Percentiles rank a stretch among this genome's conserved stretches.
Conservation (phyloP, 2,329 filamentous ascomycete genomes). For the Sporothrix pallida region DNA sequence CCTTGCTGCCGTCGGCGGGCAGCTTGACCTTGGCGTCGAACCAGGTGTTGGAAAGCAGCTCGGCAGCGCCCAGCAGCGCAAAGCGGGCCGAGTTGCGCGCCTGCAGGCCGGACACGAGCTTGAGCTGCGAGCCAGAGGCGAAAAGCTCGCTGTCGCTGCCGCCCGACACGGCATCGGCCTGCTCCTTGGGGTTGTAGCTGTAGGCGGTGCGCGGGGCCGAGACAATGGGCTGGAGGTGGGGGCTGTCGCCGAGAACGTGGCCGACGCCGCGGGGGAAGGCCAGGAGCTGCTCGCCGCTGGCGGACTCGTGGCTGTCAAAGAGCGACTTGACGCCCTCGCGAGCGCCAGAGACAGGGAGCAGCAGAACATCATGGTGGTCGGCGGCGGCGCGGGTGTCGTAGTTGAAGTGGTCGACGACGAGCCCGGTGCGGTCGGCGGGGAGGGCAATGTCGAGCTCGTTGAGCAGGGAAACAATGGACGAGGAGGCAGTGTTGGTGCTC, state of each 20-base stretch:
- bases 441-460: constrained; percentile 87
- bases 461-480: constrained; percentile 77
- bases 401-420: constrained; percentile 95
- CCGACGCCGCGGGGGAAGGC: constrained; percentile 83
- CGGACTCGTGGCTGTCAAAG: constrained; percentile 64
- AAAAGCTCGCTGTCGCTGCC: constrained; percentile 74
- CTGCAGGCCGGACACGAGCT: constrained; percentile 84
- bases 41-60: constrained; percentile 88
- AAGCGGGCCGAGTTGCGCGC: constrained; percentile 92
- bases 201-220: constrained; percentile 86
- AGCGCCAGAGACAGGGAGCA: constrained; percentile 71
- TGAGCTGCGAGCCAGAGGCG: constrained; percentile 81
- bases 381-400: constrained; percentile 78
- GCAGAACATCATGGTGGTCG: constrained; percentile 86
- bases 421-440: constrained; percentile 81
- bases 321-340: constrained; percentile 75
- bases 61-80: constrained; percentile 81
- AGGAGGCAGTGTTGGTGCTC: constrained; percentile 70
- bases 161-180: constrained; percentile 73
- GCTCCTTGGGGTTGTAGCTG: constrained; percentile 91
- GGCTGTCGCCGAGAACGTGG: constrained; percentile 78
- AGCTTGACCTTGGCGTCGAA: constrained; percentile 80
- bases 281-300: constrained; percentile 59
- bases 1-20: constrained; percentile 51
- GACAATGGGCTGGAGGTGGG: constrained; percentile 80